Evolutionary conservation across 2,329 filamentous ascomycete genomes (phyloP).

Genomic region (Diplodia mutila): DNA sequence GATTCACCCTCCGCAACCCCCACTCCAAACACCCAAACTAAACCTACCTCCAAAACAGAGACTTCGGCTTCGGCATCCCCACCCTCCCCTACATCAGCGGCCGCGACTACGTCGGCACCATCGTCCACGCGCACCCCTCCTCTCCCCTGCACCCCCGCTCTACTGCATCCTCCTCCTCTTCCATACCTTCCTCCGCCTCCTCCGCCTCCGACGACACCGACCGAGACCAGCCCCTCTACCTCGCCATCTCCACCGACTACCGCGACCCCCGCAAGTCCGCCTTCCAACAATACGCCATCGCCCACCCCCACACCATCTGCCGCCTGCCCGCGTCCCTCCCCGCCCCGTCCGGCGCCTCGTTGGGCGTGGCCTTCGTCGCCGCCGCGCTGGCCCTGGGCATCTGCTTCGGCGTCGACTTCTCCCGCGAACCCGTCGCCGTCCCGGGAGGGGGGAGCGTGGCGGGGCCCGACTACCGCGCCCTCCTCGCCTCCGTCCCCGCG

Average conservation of each 20-base stretch:
- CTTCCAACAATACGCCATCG: constrained; percentile 71
- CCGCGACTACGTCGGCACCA: constrained; percentile 68
- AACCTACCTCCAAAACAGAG: constrained; percentile 35
- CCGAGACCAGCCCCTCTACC: constrained; percentile 36
- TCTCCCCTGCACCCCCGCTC: constrained; percentile 27
- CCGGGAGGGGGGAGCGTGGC: too few species aligned
- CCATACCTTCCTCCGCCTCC: constrained; percentile 27
- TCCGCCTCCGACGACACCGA: background rate
- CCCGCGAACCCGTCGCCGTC: too few species aligned
- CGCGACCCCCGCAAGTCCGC: constrained; percentile 72
- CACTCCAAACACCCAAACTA: background rate
- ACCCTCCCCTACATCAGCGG: constrained; percentile 70
- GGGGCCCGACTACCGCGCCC: constrained; percentile 61
- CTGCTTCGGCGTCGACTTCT: constrained; percentile 71
- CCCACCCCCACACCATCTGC: constrained; percentile 67
- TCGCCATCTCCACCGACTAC: constrained; percentile 75
- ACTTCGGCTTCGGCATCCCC: constrained; percentile 72
- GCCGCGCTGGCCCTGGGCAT: background rate
- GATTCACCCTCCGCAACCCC: background rate
- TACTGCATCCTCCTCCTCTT: constrained; percentile 28
- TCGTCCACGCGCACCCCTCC: constrained; percentile 54
- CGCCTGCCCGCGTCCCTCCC: constrained; percentile 54
- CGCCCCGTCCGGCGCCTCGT: background rate
- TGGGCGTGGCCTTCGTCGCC: background rate
- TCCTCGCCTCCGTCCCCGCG: constrained; percentile 53